These are phyloP conservation scores for Ogataea allantospora DNA, from an alignment of 805 yeast genomes.

Conservation along the genomic window DNA sequence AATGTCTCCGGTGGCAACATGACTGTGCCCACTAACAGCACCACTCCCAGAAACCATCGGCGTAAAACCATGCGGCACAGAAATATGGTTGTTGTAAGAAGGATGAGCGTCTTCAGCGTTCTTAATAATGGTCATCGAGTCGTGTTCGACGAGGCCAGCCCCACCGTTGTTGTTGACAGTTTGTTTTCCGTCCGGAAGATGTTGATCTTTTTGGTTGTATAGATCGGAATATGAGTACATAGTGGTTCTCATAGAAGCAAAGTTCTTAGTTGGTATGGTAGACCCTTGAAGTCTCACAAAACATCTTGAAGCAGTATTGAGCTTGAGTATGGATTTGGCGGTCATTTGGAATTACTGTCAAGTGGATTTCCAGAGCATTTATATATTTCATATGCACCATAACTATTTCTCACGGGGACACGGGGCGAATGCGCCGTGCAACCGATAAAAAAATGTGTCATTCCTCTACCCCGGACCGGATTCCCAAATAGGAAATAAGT, in stretches of 20 bases:
- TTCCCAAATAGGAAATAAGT: constrained; percentile 2
- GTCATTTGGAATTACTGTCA: constrained; percentile 17
- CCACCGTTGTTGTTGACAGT: constrained; percentile 33
- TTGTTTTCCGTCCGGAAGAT: constrained; percentile 11
- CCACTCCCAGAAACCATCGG: constrained; percentile 32
- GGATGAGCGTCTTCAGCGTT: constrained; percentile 21
- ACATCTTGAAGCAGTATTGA: constrained; percentile 32
- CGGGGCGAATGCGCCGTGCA: constrained; percentile 13
- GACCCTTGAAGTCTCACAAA: constrained; percentile 18
- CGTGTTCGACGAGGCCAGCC: constrained; percentile 27
- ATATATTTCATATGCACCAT: constrained; percentile 1
- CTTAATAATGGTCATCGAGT: constrained; percentile 30
- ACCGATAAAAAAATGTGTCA: constrained; percentile 11
- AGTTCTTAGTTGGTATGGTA: constrained; percentile 19
- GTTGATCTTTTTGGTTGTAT: constrained; percentile 26
- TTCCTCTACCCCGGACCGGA: constrained; percentile 14
- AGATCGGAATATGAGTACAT: constrained; percentile 24
- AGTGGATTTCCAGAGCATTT: not conserved
- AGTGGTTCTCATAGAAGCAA: constrained; percentile 27
- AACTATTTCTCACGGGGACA: constrained; percentile 13
- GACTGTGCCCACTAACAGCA: constrained; percentile 28
- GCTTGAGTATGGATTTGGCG: constrained; percentile 28
- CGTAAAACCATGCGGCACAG: constrained; percentile 25
- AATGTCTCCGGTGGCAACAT: constrained; percentile 15
- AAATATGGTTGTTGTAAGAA: constrained; percentile 7